Percentiles rank a stretch among this genome's conserved stretches.
These are phyloP conservation scores for Erythrobasidium hasegawianum DNA, from an alignment of 1,284 basidiomycete genomes.

Conservation along the genomic window DNA sequence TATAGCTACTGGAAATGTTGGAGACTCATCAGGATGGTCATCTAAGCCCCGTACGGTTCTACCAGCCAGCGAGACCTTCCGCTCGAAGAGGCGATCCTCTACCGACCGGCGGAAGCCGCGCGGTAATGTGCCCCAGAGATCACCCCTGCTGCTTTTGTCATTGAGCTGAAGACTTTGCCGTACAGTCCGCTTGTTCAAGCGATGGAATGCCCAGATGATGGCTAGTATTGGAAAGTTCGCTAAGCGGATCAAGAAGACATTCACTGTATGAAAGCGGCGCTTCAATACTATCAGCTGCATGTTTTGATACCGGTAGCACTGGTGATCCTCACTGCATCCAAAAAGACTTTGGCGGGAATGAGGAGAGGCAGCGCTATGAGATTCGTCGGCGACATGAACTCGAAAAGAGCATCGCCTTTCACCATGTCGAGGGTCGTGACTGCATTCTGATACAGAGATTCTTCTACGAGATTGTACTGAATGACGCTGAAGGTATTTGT, in stretches of 20 bases:
- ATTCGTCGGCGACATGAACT: slow-evolving; percentile 40
- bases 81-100: slow-evolving; percentile 26
- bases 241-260: slow-evolving; percentile 38
- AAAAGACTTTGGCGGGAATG: slow-evolving; percentile 22
- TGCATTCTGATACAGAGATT: slow-evolving; percentile 41
- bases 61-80: slow-evolving; percentile 21
- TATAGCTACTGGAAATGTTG: slow-evolving; percentile 7
- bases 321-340: slow-evolving; percentile 34
- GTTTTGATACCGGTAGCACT: not conserved
- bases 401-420: slow-evolving; percentile 42
- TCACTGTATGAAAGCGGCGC: slow-evolving; percentile 36
- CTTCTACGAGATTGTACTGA: slow-evolving; percentile 39
- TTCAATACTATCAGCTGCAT: not conserved
- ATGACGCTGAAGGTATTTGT: slow-evolving; percentile 42
- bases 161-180: not conserved
- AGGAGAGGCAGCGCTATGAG: slow-evolving; percentile 39
- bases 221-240: slow-evolving; percentile 37
- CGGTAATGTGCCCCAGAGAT: slow-evolving; percentile 11
- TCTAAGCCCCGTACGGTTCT: slow-evolving; percentile 6
- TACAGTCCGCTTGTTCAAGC: not conserved
- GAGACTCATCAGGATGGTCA: not conserved
- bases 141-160: not conserved
- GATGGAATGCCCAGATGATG: slow-evolving; percentile 20
- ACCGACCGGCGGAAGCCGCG: not conserved
- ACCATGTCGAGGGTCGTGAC: slow-evolving; percentile 44